phyloP scores from a whole-genome alignment of 768 basidiomycete genomes.

The Ramaria sp. region DNA sequence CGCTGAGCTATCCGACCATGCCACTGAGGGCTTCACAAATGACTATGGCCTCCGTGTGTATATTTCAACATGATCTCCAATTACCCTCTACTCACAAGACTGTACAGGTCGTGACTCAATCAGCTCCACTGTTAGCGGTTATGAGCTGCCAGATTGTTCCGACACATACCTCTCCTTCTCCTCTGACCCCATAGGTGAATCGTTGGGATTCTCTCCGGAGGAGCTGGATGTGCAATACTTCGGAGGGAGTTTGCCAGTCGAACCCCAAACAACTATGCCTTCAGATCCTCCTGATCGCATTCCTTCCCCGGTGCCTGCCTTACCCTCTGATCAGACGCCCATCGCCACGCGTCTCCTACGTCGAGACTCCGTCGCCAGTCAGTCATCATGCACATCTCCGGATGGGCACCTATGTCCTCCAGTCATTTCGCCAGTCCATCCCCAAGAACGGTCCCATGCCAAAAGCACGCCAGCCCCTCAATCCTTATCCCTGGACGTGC shows the following conservation, averaged over 20 bases:
- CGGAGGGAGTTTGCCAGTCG: background rate
- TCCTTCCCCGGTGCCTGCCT: background rate
- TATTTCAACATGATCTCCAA: background rate
- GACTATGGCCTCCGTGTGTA: constrained; percentile 1
- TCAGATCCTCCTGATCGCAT: background rate
- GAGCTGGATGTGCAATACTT: background rate
- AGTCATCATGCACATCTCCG: background rate
- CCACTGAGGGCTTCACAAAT: background rate
- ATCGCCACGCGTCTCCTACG: background rate
- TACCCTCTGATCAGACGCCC: background rate
- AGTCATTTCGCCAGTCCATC: background rate
- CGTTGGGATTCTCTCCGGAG: background rate
- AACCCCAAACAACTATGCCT: background rate
- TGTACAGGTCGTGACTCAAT: constrained; percentile 4
- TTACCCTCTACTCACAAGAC: background rate
- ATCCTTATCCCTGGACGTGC: background rate
- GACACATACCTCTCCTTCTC: background rate
- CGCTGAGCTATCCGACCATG: background rate
- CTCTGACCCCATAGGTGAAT: background rate
- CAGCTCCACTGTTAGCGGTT: background rate
- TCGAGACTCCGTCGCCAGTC: constrained; percentile 2
- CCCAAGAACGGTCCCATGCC: background rate
- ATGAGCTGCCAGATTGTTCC: background rate
- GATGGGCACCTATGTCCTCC: constrained; percentile 6
- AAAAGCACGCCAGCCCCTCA: background rate